Conservation (phyloP, 169 alveolate genomes). For the Cryptosporidium baileyi region DNA sequence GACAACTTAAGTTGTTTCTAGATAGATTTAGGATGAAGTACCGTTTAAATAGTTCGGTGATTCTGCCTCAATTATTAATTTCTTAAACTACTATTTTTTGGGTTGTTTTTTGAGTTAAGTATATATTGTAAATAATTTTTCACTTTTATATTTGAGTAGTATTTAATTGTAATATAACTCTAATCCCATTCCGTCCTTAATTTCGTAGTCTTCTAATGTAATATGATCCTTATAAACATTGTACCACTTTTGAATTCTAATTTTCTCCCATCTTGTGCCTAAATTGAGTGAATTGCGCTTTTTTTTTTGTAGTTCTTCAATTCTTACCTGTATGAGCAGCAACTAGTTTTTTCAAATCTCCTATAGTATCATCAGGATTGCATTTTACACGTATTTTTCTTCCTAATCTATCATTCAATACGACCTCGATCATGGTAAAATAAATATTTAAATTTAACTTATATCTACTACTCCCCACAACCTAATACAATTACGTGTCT, state of each 20-base stretch:
- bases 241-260: conserved; percentile 95
- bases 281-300: neutral
- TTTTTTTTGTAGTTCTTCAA: neutral
- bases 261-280: conserved; percentile 97
- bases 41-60: too few relatives aligned
- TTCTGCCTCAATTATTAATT: too few relatives aligned
- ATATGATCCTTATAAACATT: conserved; percentile 96
- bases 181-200: conserved; percentile 96
- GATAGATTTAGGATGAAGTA: too few relatives aligned
- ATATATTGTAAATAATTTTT: neutral
- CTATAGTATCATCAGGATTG: conserved; percentile 95
- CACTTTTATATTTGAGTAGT: neutral
- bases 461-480: conserved; percentile 1
- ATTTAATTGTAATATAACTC: conserved; percentile 95
- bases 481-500: neutral
- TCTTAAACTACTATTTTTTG: neutral
- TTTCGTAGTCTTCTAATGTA: conserved; percentile 97
- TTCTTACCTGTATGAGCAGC: conserved; percentile 95
- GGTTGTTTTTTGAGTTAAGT: neutral
- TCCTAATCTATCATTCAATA: conserved; percentile 97
- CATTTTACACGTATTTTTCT: conserved; percentile 96
- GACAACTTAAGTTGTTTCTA: too few relatives aligned
- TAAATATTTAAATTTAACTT: too few relatives aligned
- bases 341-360: conserved; percentile 94
- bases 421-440: conserved; percentile 98